Evolutionary conservation across 805 yeast species (phyloP).

Genomic region (Naumovozyma dairenensis): DNA sequence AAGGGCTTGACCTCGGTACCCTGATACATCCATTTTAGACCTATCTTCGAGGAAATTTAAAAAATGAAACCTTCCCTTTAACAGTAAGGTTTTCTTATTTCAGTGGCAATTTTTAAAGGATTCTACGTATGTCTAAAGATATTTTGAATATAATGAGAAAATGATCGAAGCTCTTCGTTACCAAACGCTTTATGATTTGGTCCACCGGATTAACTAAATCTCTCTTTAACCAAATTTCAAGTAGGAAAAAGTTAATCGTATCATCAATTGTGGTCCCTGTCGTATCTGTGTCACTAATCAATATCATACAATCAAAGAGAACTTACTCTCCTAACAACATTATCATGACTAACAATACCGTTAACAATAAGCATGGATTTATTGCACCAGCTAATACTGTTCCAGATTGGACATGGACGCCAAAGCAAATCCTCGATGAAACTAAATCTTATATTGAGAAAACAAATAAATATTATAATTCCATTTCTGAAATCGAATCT

Average conservation of each 20-base stretch:
- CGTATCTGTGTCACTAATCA: too few relatives aligned
- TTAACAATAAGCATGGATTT: slow-evolving; percentile 3
- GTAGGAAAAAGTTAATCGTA: slow-evolving; percentile 1
- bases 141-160: too few relatives aligned
- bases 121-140: too few relatives aligned
- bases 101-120: too few relatives aligned
- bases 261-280: slow-evolving; percentile 7
- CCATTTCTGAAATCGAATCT: slow-evolving; percentile 37
- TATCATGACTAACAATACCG: background rate
- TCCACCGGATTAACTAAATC: background rate
- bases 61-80: too few relatives aligned
- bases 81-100: too few relatives aligned
- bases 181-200: slow-evolving; percentile 3
- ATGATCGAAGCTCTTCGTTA: too few relatives aligned
- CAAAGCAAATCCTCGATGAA: slow-evolving; percentile 36
- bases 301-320: background rate
- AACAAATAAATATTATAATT: slow-evolving; percentile 41
- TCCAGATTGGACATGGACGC: slow-evolving; percentile 53
- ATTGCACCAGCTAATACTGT: slow-evolving; percentile 24
- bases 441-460: slow-evolving; percentile 38
- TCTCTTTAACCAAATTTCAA: background rate
- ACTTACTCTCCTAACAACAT: slow-evolving; percentile 1
- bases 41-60: too few relatives aligned
- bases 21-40: too few relatives aligned
- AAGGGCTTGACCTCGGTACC: too few relatives aligned